These are phyloP conservation scores for Galerina marginata DNA, from an alignment of 768 basidiomycete genomes.

Conservation along the genomic window DNA sequence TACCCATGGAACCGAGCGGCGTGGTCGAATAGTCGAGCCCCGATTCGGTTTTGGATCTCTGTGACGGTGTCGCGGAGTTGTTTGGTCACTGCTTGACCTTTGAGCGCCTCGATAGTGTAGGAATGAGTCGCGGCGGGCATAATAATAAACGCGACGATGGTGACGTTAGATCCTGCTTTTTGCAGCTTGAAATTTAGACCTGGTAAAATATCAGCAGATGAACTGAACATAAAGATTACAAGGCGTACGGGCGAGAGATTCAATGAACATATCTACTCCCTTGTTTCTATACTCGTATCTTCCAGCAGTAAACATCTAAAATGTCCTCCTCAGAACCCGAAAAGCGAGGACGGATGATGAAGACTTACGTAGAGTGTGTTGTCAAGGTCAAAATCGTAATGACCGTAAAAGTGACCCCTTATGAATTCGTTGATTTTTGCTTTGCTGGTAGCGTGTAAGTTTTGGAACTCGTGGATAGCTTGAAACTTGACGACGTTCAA, in stretches of 20 bases:
- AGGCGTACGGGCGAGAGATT: slow-evolving; percentile 83
- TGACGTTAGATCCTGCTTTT: slow-evolving; percentile 69
- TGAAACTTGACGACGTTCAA: slow-evolving; percentile 99
- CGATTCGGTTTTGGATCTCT: slow-evolving; percentile 93
- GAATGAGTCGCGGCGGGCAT: slow-evolving; percentile 97
- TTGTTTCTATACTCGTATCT: slow-evolving; percentile 99
- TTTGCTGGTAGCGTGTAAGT: slow-evolving; percentile 89
- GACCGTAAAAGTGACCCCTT: slow-evolving; percentile 97
- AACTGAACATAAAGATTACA: slow-evolving; percentile 1
- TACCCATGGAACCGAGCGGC: slow-evolving; percentile 92
- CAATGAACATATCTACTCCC: slow-evolving; percentile 99
- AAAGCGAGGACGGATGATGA: neutral
- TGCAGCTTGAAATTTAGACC: slow-evolving; percentile 59
- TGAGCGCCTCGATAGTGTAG: slow-evolving; percentile 97
- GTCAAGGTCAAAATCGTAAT: slow-evolving; percentile 95
- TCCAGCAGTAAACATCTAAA: slow-evolving; percentile 97
- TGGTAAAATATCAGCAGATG: slow-evolving; percentile 19
- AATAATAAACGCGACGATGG: slow-evolving; percentile 98
- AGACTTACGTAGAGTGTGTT: slow-evolving; percentile 80
- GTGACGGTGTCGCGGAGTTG: slow-evolving; percentile 95
- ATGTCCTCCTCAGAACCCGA: slow-evolving; percentile 3
- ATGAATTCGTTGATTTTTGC: slow-evolving; percentile 98
- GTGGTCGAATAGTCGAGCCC: slow-evolving; percentile 91
- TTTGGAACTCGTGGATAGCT: slow-evolving; percentile 99
- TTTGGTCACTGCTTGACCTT: slow-evolving; percentile 95